A percentile compares a stretch with the other conserved stretches of the same genome.
phyloP scores from a whole-genome alignment of 2,329 filamentous ascomycete genomes.

The Sporothrix protearum region DNA sequence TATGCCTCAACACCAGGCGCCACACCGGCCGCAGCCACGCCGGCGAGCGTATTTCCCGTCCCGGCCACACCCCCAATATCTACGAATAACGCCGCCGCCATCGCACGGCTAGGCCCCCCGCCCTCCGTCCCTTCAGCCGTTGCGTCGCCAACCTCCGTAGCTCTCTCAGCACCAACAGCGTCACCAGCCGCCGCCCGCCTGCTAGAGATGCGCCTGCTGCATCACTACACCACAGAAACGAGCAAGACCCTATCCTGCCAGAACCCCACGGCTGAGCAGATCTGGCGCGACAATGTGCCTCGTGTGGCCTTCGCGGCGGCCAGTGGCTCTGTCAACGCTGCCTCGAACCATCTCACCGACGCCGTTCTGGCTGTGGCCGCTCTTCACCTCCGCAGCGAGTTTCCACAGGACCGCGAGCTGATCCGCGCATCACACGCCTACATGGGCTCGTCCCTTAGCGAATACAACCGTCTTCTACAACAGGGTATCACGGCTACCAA shows the following conservation, averaged over 20 bases:
- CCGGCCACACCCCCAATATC: conserved; percentile 27
- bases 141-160: conserved; percentile 37
- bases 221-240: conserved; percentile 61
- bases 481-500: conserved; percentile 56
- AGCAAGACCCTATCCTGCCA: conserved; percentile 57
- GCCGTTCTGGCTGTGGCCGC: conserved; percentile 62
- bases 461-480: conserved; percentile 56
- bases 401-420: conserved; percentile 57
- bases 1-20: conserved; percentile 13
- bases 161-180: conserved; percentile 38
- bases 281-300: conserved; percentile 60
- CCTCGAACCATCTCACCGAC: conserved; percentile 56
- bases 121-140: conserved; percentile 34
- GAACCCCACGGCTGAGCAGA: conserved; percentile 49
- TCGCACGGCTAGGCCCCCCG: conserved; percentile 11
- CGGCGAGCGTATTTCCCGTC: conserved; percentile 24
- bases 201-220: conserved; percentile 60
- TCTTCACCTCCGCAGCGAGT: conserved; percentile 55
- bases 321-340: conserved; percentile 18
- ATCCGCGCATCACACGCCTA: conserved; percentile 62
- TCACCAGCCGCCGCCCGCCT: conserved; percentile 42
- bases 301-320: conserved; percentile 56
- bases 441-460: conserved; percentile 59
- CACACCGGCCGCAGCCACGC: conserved; percentile 26
- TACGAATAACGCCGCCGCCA: conserved; percentile 27